phyloP scores from a whole-genome alignment of 2,329 filamentous ascomycete species.

The Fusarium sp. region DNA sequence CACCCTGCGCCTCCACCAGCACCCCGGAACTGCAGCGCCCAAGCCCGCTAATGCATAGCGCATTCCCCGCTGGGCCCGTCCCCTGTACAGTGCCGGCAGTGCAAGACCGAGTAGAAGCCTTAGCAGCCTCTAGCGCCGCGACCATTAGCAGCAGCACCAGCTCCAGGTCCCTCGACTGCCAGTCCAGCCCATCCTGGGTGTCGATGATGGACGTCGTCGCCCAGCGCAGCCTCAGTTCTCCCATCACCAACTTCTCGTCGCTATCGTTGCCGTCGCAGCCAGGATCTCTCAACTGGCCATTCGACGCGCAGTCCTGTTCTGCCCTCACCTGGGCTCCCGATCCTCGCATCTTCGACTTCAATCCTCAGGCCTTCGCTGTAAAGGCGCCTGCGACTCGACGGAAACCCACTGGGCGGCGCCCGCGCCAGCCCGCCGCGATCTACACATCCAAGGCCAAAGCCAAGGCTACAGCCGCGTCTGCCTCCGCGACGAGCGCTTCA shows the following conservation, averaged over 20 bases:
- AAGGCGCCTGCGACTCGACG: constrained; percentile 30
- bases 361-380: constrained; percentile 17
- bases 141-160: background rate
- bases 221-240: constrained; percentile 42
- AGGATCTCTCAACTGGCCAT: constrained; percentile 32
- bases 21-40: constrained; percentile 7
- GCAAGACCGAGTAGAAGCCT: constrained; percentile 15
- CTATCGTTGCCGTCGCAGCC: constrained; percentile 21
- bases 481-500: constrained; percentile 17
- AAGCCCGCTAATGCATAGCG: constrained; percentile 41
- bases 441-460: constrained; percentile 27
- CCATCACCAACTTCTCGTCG: constrained; percentile 39
- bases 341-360: constrained; percentile 24
- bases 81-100: constrained; percentile 37
- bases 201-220: constrained; percentile 42
- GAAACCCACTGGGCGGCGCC: constrained; percentile 38
- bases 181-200: constrained; percentile 14
- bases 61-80: constrained; percentile 30
- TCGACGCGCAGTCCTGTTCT: constrained; percentile 28
- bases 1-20: constrained; percentile 30
- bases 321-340: constrained; percentile 38
- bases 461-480: constrained; percentile 29
- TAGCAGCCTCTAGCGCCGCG: constrained; percentile 3
- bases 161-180: constrained; percentile 14
- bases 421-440: constrained; percentile 40